Base-by-base conservation (phyloP, 1,284 basidiomycete species). In the Psilocybe mexicana region DNA sequence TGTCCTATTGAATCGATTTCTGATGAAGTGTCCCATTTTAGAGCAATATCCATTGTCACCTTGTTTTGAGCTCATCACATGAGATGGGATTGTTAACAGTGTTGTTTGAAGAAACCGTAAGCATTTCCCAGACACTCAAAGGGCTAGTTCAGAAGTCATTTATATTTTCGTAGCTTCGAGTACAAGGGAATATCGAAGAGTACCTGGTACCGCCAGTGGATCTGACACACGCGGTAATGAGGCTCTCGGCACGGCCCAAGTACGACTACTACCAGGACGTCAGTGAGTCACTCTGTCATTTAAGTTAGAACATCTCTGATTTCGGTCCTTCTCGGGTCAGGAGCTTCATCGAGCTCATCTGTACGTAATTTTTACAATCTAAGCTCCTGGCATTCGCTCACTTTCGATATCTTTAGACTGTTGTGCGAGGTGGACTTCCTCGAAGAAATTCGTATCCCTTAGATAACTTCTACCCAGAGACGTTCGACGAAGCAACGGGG, bases 1-100 rank as follows among this genome's bases (percentile, higher is more conserved):
- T n/a, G 26, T 25, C n/a, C 52, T 43, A 44, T 55, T 53, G 58
- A 36, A 46, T 23, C 35, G 23, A 38, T 58, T 60, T 54, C 43
- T 52, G 49, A 63, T 6, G 60, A 52, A 45, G 35, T 61, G 45
- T 42, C 36, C 30, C 38, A 49, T 23, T 38, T 12, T 40, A 88
- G 86, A 75, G 77, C 55, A 71, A 79, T 46, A 81, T 87, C 47
- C 78, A 81, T 56, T 80, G 82, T 60, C 86, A 87, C 69, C 75
- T 88, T 73, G 78, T 86, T 54, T 71, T 85, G 56, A 76, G 73
- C 51, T 64, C 79, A 48, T 73, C 72, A 57, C 72, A 76, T 55
- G 73, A 80, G 61, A 77, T 79, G 71, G 66, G 72, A 11, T 65
- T 73, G 14, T 74, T 86, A 56, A 74, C 70, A 38, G 72, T 77